Percentiles rank a stretch among this genome's conserved stretches.
Conservation (phyloP, 441 rosid species). For the Mallotus repandus region DNA sequence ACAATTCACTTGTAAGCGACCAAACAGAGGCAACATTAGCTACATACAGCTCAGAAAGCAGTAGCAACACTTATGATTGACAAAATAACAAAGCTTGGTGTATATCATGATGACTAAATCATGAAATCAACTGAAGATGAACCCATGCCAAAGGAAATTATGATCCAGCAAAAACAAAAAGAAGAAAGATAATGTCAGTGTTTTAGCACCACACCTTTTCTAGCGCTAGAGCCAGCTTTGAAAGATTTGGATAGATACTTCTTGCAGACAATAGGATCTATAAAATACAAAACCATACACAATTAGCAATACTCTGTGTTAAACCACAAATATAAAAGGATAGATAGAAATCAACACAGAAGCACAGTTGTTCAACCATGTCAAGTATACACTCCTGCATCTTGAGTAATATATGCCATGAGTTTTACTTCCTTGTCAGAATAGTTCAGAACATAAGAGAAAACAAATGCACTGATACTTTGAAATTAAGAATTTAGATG, state of each 20-base stretch:
- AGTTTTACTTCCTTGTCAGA: neutral
- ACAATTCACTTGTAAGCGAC: neutral
- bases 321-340: neutral
- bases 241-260: constrained; percentile 75
- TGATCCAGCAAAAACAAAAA: too few species aligned
- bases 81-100: neutral
- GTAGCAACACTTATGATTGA: neutral
- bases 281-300: constrained; percentile 18
- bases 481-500: neutral
- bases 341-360: neutral
- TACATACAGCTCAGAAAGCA: neutral
- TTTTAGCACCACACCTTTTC: constrained; percentile 58
- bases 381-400: neutral
- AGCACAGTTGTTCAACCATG: constrained; percentile 1
- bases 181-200: too few species aligned
- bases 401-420: neutral
- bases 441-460: neutral
- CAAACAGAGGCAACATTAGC: neutral
- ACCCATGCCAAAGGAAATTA: neutral
- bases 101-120: neutral
- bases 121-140: neutral
- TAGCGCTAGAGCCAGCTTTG: constrained; percentile 88
- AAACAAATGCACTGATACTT: neutral
- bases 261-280: constrained; percentile 80
- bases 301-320: neutral